phyloP scores from a whole-genome alignment of 2,329 filamentous ascomycete species.

The Ophiocordyceps sinensis region DNA sequence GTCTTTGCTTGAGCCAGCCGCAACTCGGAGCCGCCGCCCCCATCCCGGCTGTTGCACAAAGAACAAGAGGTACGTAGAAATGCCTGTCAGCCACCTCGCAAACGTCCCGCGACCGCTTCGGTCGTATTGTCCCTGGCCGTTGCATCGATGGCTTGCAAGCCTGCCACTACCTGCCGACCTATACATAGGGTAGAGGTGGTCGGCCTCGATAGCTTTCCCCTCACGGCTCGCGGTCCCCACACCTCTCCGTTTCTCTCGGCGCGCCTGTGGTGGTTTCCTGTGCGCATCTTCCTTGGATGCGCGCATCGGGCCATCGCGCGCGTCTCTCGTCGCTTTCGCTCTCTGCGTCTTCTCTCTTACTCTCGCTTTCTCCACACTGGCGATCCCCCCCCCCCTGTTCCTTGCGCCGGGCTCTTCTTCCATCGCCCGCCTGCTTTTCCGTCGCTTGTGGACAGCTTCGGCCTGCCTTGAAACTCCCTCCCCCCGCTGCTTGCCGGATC shows the following conservation, averaged over 20 bases:
- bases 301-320: neutral
- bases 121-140: conserved; percentile 1
- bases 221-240: no score
- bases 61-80: conserved; percentile 3
- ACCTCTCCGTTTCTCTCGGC: conserved; percentile 2
- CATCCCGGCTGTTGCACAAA: neutral
- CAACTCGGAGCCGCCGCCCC: neutral
- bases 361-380: neutral
- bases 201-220: neutral
- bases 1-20: neutral
- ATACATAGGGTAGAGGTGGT: neutral
- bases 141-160: conserved; percentile 1
- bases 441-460: no score
- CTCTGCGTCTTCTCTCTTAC: neutral
- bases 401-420: neutral
- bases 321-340: no score
- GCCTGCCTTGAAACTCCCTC: conserved; percentile 3
- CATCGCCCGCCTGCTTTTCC: neutral
- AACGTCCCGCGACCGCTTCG: neutral
- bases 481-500: neutral
- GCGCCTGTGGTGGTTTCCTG: neutral
- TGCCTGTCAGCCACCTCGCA: conserved; percentile 2
- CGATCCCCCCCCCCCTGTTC: no score
- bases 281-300: neutral
- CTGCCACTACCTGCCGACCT: neutral